These are phyloP conservation scores for Rhynchosporium secalis DNA, from an alignment of 2,329 filamentous ascomycete genomes.

Conservation along the genomic window DNA sequence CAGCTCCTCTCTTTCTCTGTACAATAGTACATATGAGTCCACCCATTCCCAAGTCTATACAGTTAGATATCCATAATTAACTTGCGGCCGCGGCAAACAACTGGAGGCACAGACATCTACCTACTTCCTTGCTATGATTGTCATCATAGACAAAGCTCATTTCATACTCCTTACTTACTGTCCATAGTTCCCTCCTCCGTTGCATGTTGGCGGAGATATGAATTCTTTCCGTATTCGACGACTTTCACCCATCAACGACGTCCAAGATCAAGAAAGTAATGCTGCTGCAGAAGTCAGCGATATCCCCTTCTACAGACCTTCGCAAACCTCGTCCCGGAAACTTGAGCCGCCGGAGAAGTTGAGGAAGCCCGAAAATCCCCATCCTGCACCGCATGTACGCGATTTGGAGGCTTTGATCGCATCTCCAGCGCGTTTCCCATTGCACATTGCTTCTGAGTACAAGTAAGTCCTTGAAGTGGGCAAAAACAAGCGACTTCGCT, in stretches of 20 bases:
- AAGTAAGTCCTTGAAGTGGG: not conserved
- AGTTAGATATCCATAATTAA: slow-evolving; percentile 4
- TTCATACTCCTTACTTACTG: slow-evolving; percentile 14
- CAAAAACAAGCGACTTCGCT: not conserved
- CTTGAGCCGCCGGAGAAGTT: not conserved
- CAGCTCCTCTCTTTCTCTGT: not conserved
- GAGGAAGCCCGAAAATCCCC: slow-evolving; percentile 4
- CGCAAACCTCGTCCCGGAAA: slow-evolving; percentile 14
- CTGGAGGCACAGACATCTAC: slow-evolving; percentile 4
- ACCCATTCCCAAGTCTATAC: not conserved
- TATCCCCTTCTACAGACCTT: slow-evolving; percentile 30
- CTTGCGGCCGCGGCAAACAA: slow-evolving; percentile 1
- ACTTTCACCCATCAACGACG: slow-evolving; percentile 26
- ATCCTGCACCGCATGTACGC: slow-evolving; percentile 12
- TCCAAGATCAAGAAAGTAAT: slow-evolving; percentile 24
- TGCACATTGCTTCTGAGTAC: not conserved
- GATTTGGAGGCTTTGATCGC: slow-evolving; percentile 20
- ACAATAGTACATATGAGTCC: not conserved
- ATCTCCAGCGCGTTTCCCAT: slow-evolving; percentile 5
- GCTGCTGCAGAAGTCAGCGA: slow-evolving; percentile 32
- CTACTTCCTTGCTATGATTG: slow-evolving; percentile 8
- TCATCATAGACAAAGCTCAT: not conserved
- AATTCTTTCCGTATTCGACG: slow-evolving; percentile 18
- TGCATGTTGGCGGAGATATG: slow-evolving; percentile 20
- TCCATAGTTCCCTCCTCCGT: slow-evolving; percentile 27